Evolutionary conservation across 345 rosid genomes (phyloP), one percentile per base, ranked within the genome.

Genomic region (Salix viminalis): DNA sequence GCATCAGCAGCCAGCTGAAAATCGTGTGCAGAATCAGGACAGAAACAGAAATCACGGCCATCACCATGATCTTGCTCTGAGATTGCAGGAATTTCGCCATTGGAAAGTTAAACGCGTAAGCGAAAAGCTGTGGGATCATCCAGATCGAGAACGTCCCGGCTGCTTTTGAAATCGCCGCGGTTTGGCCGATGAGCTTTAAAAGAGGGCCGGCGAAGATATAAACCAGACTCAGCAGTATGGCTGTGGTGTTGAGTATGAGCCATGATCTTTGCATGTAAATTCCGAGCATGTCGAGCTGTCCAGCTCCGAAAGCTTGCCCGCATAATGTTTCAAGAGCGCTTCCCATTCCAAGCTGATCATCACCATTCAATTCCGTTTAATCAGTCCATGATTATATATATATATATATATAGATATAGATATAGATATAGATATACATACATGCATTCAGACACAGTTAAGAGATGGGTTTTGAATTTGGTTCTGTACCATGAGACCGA

Each of bases 271-370:
- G 98, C 84, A 95, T 87, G 79, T 95, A 95, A 24, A 93, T 77
- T 62, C 99, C 99, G 1, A 95, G 84, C 99, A 93, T 95, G 37
- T 92, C 94, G 0, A 90, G 23, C 76, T 90, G 91, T 6, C 96
- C 91, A 0, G 97, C 99, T 41, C 98, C 99, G 73, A 77, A 89
- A 23, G 98, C 99, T 81, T 95, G 99, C 8, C 99, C 99, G 77
- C 97, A 93, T 36, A 93, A 84, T 24, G 99, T 95, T 84, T 95
- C 97, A 10, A 95, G 90, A 37, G 99, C 96, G 70, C 99, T 95
- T 75, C 99, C 99, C 99, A 95, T 95, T 28, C 99, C 99, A 54
- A 95, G 87, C 98, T 94, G 81, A 66, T 66, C 52, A 44, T 34
- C 50, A 14, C 18, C 18, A 46, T 39, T n/a, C 28, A 39, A 28